Base-by-base conservation (phyloP, 2,329 filamentous ascomycete genomes). In the Pezicula carpinea region DNA sequence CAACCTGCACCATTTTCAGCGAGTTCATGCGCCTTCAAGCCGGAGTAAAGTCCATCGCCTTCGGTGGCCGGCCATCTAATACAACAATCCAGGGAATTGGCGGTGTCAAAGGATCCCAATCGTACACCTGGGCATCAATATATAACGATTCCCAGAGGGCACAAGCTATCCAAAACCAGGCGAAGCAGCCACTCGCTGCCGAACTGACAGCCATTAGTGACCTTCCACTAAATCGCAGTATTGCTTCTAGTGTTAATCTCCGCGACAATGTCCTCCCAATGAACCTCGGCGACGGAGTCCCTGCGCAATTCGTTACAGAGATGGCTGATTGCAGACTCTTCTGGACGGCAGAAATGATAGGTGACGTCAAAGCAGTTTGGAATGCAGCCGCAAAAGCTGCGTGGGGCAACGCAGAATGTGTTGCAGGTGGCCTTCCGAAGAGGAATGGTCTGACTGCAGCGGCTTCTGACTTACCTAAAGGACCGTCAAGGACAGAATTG, bases 291-390 rank as follows among this genome's bases (percentile, higher is more conserved):
- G 44, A 49, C 10, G 53, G 61, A 44, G 61, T 68, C 1, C 73
- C 79, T 8, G 61, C 75, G 15, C 80, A 85, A 54, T 84, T 84
- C 58, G 61, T 75, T 4, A 79, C 80, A 49, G 73, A 82, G 51
- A 72, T 77, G 0, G 76, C 80, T 1, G 75, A 79, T 53, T 84
- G 80, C 54, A 68, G 78, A 3, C 60, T 83, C 7, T 83, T 73
- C 56, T 82, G 75, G 49, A 79, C 79, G 6, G 58, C 67, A 17
- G 62, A 68, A 2, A 80, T 77, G 59, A 60, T 76, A 22, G 58
- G 69, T 6, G 69, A 78, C 43, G 68, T 74, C 4, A 66, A 65
- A 3, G 64, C 61, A 22, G 57, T 76, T 23, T 83, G 80, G 80
- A 63, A 60, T 15, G 66, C 63, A 33, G 68, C 67, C n/a, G 59